Evolutionary conservation across 192 early-diverging fungal genomes (phyloP), one percentile per base, ranked within the genome.

Genomic region (Coemansia sp.): DNA sequence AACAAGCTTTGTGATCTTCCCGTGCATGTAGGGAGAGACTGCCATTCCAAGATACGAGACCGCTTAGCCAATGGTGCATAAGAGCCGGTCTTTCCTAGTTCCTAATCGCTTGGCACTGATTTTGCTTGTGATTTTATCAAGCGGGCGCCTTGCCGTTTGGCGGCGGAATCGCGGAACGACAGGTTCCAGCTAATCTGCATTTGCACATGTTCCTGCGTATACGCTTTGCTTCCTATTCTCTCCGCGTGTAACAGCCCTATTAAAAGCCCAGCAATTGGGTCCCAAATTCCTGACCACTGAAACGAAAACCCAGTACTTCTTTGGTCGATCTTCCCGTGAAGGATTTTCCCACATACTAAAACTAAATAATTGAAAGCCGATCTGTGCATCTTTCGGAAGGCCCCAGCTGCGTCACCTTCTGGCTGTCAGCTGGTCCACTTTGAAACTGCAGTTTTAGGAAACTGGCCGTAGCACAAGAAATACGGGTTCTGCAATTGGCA

Each of bases 141-240:
- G 32, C 32, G 10, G 7, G 32, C 32, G 1, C 5, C 23, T n/a
- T 30, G 11, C 3, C 20, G 6, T 28, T 47, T 45, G 20, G 23
- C 4, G 18, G 45, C 45, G 45, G 45, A 30, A 11, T 14, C 45
- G 45, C 23, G 28, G 45, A 47, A 15, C 28, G 11, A 9, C 28
- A 30, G 18, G 26, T 30, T 47, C 45, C 23, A 26, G 1, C 4
- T 26, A 26, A 21, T 28, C 11, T 26, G 23, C 16, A 26, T 47
- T 47, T 21, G 45, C 45, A 47, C 45, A 47, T 47, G 45, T 12
- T 47, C 23, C 28, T 47, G 45, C 45, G 12, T 47, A 28, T 28
- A 14, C 12, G 40, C 40, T 26, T 26, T 28, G 28, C 18, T 47
- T 20, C n/a, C 16, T 30, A 7, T 47, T 47, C 21, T 23, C 14